A percentile compares a stretch with the other conserved stretches of the same genome.
phyloP scores from a whole-genome alignment of 768 basidiomycete genomes.

The Boletus reticulatus region DNA sequence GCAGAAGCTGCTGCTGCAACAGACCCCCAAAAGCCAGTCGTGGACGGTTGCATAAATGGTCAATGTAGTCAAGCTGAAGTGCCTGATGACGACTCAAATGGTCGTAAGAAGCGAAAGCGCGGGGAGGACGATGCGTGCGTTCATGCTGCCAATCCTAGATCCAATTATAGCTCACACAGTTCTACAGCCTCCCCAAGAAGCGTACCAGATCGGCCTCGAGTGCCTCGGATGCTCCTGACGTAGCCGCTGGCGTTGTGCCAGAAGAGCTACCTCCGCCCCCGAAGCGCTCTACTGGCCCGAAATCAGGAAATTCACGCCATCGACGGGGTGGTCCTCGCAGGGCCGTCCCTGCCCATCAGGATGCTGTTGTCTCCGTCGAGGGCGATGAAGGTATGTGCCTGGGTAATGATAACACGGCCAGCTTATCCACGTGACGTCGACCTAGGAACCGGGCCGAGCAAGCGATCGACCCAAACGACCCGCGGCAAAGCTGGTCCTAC shows the following conservation, averaged over 20 bases:
- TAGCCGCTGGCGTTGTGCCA: slow-evolving; percentile 34
- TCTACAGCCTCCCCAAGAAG: slow-evolving; percentile 54
- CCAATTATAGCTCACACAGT: slow-evolving; percentile 9
- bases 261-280: slow-evolving; percentile 43
- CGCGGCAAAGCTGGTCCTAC: slow-evolving; percentile 30
- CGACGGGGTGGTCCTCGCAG: slow-evolving; percentile 33
- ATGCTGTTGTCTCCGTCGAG: slow-evolving; percentile 38
- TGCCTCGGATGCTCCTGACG: slow-evolving; percentile 55
- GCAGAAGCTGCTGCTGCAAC: slow-evolving; percentile 61
- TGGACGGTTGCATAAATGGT: slow-evolving; percentile 41
- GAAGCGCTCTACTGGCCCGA: slow-evolving; percentile 26
- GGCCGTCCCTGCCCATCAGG: slow-evolving; percentile 18
- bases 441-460: slow-evolving; percentile 34
- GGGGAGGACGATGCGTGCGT: slow-evolving; percentile 70
- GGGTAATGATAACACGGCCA: slow-evolving; percentile 11
- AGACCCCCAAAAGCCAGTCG: slow-evolving; percentile 35
- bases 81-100: slow-evolving; percentile 50
- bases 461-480: slow-evolving; percentile 42
- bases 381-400: slow-evolving; percentile 61
- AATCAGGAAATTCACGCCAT: slow-evolving; percentile 29
- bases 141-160: neutral
- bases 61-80: slow-evolving; percentile 37
- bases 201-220: slow-evolving; percentile 76
- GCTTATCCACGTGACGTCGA: slow-evolving; percentile 36
- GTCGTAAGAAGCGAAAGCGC: slow-evolving; percentile 73